phyloP scores from a whole-genome alignment of 2,329 filamentous ascomycete genomes.

The Atkinsonella texensis region DNA sequence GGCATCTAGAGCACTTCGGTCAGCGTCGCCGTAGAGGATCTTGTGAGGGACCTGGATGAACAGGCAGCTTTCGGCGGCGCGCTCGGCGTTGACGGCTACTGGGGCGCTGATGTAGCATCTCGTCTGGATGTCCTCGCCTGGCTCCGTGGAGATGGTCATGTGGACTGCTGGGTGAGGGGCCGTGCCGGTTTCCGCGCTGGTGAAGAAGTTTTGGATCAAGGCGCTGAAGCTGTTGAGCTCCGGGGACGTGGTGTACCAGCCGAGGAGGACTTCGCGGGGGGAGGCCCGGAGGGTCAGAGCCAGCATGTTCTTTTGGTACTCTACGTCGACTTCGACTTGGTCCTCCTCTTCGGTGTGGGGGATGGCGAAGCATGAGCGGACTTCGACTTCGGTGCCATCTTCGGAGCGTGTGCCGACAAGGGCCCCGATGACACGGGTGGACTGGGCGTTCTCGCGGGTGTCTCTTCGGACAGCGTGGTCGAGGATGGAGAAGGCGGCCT shows the following conservation, averaged over 20 bases:
- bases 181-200: slow-evolving; percentile 89
- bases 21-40: slow-evolving; percentile 72
- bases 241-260: slow-evolving; percentile 95
- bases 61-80: slow-evolving; percentile 88
- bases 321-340: slow-evolving; percentile 98
- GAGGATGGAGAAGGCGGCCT: slow-evolving; percentile 66
- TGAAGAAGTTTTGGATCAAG: slow-evolving; percentile 97
- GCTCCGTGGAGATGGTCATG: slow-evolving; percentile 82
- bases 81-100: slow-evolving; percentile 87
- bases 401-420: slow-evolving; percentile 87
- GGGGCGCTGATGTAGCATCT: slow-evolving; percentile 92
- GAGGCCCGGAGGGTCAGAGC: slow-evolving; percentile 86
- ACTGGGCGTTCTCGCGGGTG: slow-evolving; percentile 54
- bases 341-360: slow-evolving; percentile 97
- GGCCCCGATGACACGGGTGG: slow-evolving; percentile 92
- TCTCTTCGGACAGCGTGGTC: slow-evolving; percentile 92
- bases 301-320: slow-evolving; percentile 99
- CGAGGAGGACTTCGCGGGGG: slow-evolving; percentile 85
- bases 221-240: slow-evolving; percentile 98
- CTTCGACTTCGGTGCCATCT: slow-evolving; percentile 93
- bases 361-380: slow-evolving; percentile 93
- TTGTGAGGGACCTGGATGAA: slow-evolving; percentile 97
- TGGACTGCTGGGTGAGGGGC: slow-evolving; percentile 97
- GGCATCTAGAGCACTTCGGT: slow-evolving; percentile 59
- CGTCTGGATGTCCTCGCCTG: slow-evolving; percentile 79